These are phyloP conservation scores for Colletotrichum karsti DNA, from an alignment of 2,329 filamentous ascomycete genomes.

Conservation along the genomic window DNA sequence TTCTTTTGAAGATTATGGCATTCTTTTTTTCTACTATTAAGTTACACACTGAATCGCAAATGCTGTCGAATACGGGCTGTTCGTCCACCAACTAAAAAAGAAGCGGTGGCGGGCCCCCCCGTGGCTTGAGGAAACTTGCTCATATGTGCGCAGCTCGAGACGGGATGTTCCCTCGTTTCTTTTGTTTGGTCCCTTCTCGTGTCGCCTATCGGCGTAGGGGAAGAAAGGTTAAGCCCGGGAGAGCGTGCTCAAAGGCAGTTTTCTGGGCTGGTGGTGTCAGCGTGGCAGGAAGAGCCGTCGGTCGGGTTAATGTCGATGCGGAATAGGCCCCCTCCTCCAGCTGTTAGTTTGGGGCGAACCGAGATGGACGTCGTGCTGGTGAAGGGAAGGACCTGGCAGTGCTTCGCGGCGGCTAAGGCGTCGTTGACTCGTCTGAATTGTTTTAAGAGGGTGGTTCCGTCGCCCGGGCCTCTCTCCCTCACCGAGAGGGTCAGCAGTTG, in stretches of 20 bases:
- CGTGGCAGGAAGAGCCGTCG: neutral
- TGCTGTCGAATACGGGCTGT: neutral
- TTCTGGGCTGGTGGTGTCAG: neutral
- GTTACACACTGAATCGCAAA: too few species aligned
- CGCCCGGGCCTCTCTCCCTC: neutral
- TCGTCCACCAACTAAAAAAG: neutral
- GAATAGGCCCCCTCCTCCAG: neutral
- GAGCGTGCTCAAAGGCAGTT: neutral
- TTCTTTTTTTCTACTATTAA: neutral
- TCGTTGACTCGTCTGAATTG: slow-evolving; percentile 25
- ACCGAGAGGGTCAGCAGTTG: too few species aligned
- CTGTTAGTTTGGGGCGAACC: neutral
- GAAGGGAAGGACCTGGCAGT: neutral
- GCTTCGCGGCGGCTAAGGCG: slow-evolving; percentile 6
- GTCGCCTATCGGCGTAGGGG: slow-evolving; percentile 18
- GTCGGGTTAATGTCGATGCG: slow-evolving; percentile 4
- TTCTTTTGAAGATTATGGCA: neutral
- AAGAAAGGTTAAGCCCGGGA: neutral
- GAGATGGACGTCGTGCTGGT: neutral
- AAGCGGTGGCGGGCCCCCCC: slow-evolving; percentile 20
- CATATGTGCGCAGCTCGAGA: slow-evolving; percentile 48
- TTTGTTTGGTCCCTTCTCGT: neutral
- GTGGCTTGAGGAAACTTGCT: slow-evolving; percentile 43
- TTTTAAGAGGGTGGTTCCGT: neutral
- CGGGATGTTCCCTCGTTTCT: slow-evolving; percentile 22